Conservation (phyloP, 495 filamentous ascomycete genomes). For the Bryoglossum gracile region DNA sequence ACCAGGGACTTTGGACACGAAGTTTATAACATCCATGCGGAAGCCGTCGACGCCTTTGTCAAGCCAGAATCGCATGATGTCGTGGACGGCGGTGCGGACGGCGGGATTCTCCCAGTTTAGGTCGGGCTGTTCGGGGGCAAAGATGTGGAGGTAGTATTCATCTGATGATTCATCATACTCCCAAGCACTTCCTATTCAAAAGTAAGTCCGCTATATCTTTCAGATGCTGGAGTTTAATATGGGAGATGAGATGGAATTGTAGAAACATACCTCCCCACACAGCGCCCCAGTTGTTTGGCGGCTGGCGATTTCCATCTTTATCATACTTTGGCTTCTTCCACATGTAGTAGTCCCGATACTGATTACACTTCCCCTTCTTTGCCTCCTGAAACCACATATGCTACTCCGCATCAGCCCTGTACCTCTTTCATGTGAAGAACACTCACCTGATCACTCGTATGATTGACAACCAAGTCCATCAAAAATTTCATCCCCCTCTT, state of each 20-base stretch:
- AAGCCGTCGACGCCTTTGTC: constrained; percentile 62
- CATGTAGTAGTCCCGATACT: constrained; percentile 67
- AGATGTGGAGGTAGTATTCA: constrained; percentile 67
- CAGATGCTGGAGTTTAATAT: too few species aligned
- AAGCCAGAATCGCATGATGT: constrained; percentile 65
- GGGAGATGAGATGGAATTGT: too few species aligned
- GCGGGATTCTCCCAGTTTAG: constrained; percentile 67
- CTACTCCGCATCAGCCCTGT: constrained; percentile 25
- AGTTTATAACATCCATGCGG: constrained; percentile 28
- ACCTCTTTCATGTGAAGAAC: not conserved
- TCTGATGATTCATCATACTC: constrained; percentile 53
- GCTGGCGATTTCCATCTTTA: constrained; percentile 49
- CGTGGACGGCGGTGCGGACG: constrained; percentile 56
- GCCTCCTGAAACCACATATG: constrained; percentile 71
- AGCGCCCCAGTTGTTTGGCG: constrained; percentile 65
- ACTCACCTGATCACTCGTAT: constrained; percentile 57
- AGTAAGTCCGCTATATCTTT: too few species aligned
- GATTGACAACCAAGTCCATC: constrained; percentile 71
- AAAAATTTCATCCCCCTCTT: constrained; percentile 59
- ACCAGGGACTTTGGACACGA: constrained; percentile 43
- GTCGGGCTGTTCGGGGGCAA: constrained; percentile 58
- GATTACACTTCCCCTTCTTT: constrained; percentile 48
- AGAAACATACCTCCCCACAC: constrained; percentile 34
- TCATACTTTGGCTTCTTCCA: constrained; percentile 57
- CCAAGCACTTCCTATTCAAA: constrained; percentile 49